phyloP scores from a whole-genome alignment of 129 eudicot genomes.

The Mikania micrantha region DNA sequence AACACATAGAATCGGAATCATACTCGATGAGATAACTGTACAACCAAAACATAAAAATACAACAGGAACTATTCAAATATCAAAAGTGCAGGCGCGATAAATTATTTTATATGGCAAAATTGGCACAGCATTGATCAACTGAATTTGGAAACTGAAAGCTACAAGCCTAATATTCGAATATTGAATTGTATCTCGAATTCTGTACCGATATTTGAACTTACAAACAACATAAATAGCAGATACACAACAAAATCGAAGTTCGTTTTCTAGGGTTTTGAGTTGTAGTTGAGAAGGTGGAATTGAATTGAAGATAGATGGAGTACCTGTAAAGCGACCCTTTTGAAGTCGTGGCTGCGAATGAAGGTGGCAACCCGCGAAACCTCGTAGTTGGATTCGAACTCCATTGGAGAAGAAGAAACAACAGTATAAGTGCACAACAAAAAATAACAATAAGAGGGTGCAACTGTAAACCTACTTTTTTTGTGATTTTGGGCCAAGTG shows the following conservation, averaged over 20 bases:
- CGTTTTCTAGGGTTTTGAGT: conserved; percentile 17
- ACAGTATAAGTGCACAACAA: too few species aligned
- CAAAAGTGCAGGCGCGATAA: neutral
- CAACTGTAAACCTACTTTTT: too few species aligned
- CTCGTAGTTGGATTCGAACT: conserved; percentile 55
- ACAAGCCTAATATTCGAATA: neutral
- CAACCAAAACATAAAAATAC: neutral
- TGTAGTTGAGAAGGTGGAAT: neutral
- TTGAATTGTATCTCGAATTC: neutral
- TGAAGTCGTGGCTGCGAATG: conserved; percentile 36
- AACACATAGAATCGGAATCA: neutral
- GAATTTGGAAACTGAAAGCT: neutral
- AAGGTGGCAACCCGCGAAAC: conserved; percentile 50
- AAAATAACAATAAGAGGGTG: too few species aligned
- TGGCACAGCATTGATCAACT: neutral
- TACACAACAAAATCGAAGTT: neutral
- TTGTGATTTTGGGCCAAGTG: too few species aligned
- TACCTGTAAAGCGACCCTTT: conserved; percentile 80
- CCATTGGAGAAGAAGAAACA: conserved; percentile 36
- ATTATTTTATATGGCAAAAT: neutral
- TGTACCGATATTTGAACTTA: neutral
- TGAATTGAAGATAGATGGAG: neutral
- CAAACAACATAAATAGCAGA: neutral
- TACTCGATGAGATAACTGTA: neutral
- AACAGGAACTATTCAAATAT: neutral